A percentile compares a stretch with the other conserved stretches of the same genome.
Conservation (phyloP, 2,329 filamentous ascomycete genomes). For the Phaeosphaeriaceae sp. region DNA sequence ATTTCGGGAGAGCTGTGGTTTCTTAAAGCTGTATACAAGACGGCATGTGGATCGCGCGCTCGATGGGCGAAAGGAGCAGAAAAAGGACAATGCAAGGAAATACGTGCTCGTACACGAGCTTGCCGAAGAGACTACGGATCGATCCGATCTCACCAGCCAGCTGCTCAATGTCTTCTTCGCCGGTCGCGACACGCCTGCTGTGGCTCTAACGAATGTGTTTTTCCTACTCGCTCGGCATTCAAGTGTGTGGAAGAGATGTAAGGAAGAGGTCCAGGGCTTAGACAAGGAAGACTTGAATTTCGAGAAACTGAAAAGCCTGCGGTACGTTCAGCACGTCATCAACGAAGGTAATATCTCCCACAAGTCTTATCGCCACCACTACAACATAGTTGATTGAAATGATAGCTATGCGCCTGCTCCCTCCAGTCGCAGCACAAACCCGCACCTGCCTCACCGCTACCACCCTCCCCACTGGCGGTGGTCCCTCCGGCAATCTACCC, state of each 20-base stretch:
- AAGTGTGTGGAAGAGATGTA: conserved; percentile 14
- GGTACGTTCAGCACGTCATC: neutral
- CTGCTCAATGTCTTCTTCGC: conserved; percentile 50
- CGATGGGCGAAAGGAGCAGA: conserved; percentile 4
- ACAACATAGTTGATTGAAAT: neutral
- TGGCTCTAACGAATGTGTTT: conserved; percentile 18
- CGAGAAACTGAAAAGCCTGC: neutral
- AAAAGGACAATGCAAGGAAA: conserved; percentile 17
- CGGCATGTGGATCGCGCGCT: conserved; percentile 25
- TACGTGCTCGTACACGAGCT: conserved; percentile 51
- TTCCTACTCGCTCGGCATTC: conserved; percentile 19
- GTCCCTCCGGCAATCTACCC: conserved; percentile 10
- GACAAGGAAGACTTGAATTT: neutral
- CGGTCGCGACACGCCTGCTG: conserved; percentile 32
- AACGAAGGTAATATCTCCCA: neutral
- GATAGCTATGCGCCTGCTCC: neutral
- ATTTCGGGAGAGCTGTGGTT: conserved; percentile 13
- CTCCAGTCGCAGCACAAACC: neutral
- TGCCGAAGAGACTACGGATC: conserved; percentile 47
- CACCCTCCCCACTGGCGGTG: conserved; percentile 22
- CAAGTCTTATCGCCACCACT: neutral
- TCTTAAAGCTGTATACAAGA: conserved; percentile 11
- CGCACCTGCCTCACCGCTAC: conserved; percentile 10
- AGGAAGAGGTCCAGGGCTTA: conserved; percentile 8
- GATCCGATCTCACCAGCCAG: conserved; percentile 44